A percentile compares a stretch with the other conserved stretches of the same genome.
phyloP scores from a whole-genome alignment of 2,329 filamentous ascomycete genomes.

The Diplodia seriata region DNA sequence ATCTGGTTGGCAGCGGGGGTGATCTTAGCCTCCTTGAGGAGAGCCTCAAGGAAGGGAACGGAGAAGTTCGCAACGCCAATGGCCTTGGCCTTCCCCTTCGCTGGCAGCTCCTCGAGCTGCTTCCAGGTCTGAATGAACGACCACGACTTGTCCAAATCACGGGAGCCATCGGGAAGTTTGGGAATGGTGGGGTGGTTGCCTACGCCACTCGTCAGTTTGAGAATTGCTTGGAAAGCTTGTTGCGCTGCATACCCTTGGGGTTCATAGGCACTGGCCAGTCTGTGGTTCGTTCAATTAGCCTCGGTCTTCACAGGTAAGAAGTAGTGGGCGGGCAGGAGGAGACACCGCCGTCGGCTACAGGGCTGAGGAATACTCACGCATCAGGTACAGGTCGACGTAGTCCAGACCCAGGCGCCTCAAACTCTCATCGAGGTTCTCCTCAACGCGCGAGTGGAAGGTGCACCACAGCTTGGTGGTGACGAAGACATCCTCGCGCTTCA shows the following conservation, averaged over 20 bases:
- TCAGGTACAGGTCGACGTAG: slow-evolving; percentile 80
- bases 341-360: too few species aligned
- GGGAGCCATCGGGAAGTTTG: slow-evolving; percentile 73
- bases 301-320: not conserved
- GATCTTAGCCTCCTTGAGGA: slow-evolving; percentile 66
- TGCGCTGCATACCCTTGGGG: slow-evolving; percentile 63
- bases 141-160: slow-evolving; percentile 73
- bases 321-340: not conserved
- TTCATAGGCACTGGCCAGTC: slow-evolving; percentile 85
- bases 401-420: slow-evolving; percentile 76
- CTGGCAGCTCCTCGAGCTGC: slow-evolving; percentile 69
- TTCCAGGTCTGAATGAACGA: slow-evolving; percentile 80
- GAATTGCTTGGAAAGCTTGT: not conserved
- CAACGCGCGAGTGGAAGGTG: slow-evolving; percentile 74
- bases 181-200: slow-evolving; percentile 78
- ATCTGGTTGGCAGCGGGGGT: slow-evolving; percentile 74
- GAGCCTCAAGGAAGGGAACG: slow-evolving; percentile 55
- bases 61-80: slow-evolving; percentile 60
- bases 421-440: slow-evolving; percentile 74
- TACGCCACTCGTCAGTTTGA: slow-evolving; percentile 40
- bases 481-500: slow-evolving; percentile 87
- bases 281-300: slow-evolving; percentile 5
- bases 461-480: slow-evolving; percentile 90
- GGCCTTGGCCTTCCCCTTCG: slow-evolving; percentile 55
- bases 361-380: slow-evolving; percentile 54